Base-by-base conservation (phyloP, 495 filamentous ascomycete species). In the Aspergillus hancockii region DNA sequence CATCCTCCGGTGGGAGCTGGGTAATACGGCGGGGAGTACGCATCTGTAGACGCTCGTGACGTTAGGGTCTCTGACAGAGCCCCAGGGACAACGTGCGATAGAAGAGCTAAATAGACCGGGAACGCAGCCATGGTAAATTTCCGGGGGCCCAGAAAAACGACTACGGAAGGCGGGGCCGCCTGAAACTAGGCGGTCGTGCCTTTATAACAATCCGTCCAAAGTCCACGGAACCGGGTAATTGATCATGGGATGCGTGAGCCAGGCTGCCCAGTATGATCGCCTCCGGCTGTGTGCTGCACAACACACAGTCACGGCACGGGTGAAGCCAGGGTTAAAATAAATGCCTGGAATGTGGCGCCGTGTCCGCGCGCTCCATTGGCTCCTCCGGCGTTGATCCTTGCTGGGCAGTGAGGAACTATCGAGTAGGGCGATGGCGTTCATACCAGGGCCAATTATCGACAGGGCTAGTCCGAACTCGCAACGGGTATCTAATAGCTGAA, bases 1-100 rank as follows among this genome's bases (percentile, higher is more conserved):
- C 80, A 80, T 5, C 89, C 87, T n/a, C 86, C 83, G 79, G 90
- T 90, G 70, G 93, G 91, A 13, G 91, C 88, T 18, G 93, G 93
- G 73, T 97, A 98, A 64, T 82, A 86, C 6, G 92, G 90, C 22
- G 86, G 85, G 6, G 80, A 80, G 30, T 54, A 63, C 14, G 60
- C 32, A 23, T 57, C 63, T 49, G 60, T 45, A 13, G 51, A 46
- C 5, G 19, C 60, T 28, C 54, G 49, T 21, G 51, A 10, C 34
- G 14, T 22, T 18, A 56, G 28, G 8, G n/a, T 23, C 21, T 38
- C 21, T n/a, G 28, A 32, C 22, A 40, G 56, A 21, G 49, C 56
- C 49, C 47, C 40, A 9, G 47, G 56, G 2, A 52, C 23, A 31
- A 49, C 5, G 16, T 18, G 8, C 10, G 30, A 51, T 23, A 45